These are phyloP conservation scores for Colletotrichum ledebouriae DNA, from an alignment of 2,329 filamentous ascomycete species.

Conservation along the genomic window DNA sequence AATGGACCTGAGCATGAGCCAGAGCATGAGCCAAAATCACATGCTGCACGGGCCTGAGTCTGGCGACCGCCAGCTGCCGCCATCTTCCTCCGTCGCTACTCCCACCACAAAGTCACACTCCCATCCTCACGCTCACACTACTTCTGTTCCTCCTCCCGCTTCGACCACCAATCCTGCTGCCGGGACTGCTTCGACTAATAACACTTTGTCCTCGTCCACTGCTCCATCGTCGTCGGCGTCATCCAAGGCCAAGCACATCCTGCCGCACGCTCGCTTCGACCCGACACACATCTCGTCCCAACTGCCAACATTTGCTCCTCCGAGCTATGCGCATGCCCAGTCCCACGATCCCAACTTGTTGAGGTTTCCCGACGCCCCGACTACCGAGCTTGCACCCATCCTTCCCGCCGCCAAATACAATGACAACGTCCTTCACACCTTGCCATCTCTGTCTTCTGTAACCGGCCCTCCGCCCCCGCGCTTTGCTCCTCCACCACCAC, in stretches of 20 bases:
- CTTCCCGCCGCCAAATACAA: constrained; percentile 48
- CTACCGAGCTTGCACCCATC: constrained; percentile 60
- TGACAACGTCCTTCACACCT: constrained; percentile 47
- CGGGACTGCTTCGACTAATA: constrained; percentile 24
- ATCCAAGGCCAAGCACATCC: constrained; percentile 24
- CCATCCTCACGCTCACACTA: constrained; percentile 22
- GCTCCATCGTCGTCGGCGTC: neutral
- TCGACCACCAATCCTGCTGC: constrained; percentile 20
- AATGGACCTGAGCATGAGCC: constrained; percentile 37
- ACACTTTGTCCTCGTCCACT: constrained; percentile 19
- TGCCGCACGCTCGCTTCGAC: constrained; percentile 41
- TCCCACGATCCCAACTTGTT: constrained; percentile 51
- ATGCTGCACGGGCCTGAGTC: constrained; percentile 55
- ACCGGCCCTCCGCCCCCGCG: constrained; percentile 49
- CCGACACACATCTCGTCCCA: constrained; percentile 44
- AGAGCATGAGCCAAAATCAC: constrained; percentile 60
- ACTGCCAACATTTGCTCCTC: constrained; percentile 53
- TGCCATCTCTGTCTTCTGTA: constrained; percentile 60
- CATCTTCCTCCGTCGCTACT: constrained; percentile 34
- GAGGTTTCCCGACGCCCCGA: constrained; percentile 51
- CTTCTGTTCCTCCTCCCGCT: neutral
- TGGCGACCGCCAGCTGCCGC: constrained; percentile 45
- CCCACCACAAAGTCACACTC: constrained; percentile 13
- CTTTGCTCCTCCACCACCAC: constrained; percentile 46
- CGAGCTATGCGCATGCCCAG: constrained; percentile 51